A percentile compares a stretch with the other conserved stretches of the same genome.
Conservation (phyloP, 352 stramenopile species). For the Pythium plurisporium region DNA sequence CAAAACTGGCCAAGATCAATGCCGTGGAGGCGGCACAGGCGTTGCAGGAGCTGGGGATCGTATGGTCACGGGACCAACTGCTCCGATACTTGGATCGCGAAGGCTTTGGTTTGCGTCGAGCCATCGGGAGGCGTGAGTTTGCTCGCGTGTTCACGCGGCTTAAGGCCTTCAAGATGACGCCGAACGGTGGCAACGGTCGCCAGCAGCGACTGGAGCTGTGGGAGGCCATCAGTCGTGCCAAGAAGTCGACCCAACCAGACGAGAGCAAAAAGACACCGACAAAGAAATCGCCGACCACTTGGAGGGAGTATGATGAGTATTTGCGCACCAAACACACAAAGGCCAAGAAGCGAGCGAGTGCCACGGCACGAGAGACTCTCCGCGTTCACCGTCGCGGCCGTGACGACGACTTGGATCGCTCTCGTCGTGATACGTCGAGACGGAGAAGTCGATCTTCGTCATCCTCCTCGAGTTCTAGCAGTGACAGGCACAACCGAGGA, state of each 20-base stretch:
- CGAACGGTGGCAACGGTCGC: background rate
- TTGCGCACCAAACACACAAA: constrained; percentile 5
- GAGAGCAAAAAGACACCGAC: background rate
- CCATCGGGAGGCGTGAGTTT: constrained; percentile 31
- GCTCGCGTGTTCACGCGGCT: constrained; percentile 39
- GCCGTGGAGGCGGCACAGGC: constrained; percentile 60
- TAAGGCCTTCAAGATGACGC: constrained; percentile 24
- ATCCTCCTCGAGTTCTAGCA: background rate
- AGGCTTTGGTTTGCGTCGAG: constrained; percentile 33
- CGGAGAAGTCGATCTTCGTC: background rate
- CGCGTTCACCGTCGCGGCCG: background rate
- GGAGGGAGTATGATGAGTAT: constrained; percentile 50
- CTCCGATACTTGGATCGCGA: constrained; percentile 51
- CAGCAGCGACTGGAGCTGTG: constrained; percentile 14
- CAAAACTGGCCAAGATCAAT: constrained; percentile 4
- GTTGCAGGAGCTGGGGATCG: constrained; percentile 60
- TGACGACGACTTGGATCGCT: constrained; percentile 1
- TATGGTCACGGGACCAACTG: constrained; percentile 54
- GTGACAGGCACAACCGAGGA: background rate
- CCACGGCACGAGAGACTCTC: background rate
- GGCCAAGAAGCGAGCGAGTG: background rate
- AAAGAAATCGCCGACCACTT: constrained; percentile 23
- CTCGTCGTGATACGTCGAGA: background rate
- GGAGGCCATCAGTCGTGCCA: constrained; percentile 3
- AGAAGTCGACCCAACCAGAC: background rate